Evolutionary conservation across 2,329 filamentous ascomycete species (phyloP), one percentile per base, ranked within the genome.

Genomic region (Acrocalymma vagum): DNA sequence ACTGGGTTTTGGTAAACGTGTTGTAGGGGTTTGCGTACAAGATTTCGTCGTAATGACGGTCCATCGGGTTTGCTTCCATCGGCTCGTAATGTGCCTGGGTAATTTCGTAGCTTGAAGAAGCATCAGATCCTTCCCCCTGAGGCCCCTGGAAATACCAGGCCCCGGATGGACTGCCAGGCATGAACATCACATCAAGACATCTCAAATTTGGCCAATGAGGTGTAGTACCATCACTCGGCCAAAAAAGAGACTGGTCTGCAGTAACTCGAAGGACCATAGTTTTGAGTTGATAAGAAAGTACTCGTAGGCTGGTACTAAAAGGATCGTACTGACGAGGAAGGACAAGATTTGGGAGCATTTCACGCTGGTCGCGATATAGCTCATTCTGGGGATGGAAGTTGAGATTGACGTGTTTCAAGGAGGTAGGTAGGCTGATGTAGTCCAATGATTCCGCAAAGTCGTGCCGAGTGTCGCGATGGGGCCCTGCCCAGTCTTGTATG

Each of bases 391-490:
- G 8, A 5, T 24, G 34, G 30, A 50, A 45, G 18, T 42, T 27
- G 11, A 59, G 36, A 3, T 50, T 26, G 10, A 42, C 44, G 6
- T 38, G 23, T 11, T 37, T 39, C 8, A 61, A 34, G 9, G 48
- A 42, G 6, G 22, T 11, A 31, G 51, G 53, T 5, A 57, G 29
- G 8, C 28, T 24, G 4, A 40, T 21, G 20, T 17, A 17, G 28
- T 30, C 20, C 3, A 51, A 9, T 17, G 52, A 51, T 35, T 50
- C 55, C 9, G 30, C 44, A 27, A 60, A 60, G 28, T 48, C 50
- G n/a, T 55, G 46, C 11, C 58, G 43, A 9, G 50, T 38, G 38
- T 61, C 58, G 10, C 52, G 48, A 16, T 46, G 53, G n/a, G 50
- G 53, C 11, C 55, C 57, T 25, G 31, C 38, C 27, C 41, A 47